phyloP scores from a whole-genome alignment of 1,139 yeast genomes.

The Saccharomyces hybrid region DNA sequence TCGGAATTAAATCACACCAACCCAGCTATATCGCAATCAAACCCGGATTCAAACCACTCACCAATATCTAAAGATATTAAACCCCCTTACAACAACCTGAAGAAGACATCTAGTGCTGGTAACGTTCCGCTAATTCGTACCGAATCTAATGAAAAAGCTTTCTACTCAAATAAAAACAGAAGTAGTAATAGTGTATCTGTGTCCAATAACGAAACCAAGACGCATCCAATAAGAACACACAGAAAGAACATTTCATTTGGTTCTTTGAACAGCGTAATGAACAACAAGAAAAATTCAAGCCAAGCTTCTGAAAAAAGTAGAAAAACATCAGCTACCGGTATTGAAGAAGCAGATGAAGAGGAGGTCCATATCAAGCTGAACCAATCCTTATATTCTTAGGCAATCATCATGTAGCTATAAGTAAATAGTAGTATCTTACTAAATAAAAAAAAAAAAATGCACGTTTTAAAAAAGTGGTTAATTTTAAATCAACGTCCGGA shows the following conservation, averaged over 20 bases:
- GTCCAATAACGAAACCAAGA: conserved; percentile 11
- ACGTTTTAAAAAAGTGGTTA: not conserved
- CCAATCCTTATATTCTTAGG: conserved; percentile 6
- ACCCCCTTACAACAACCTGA: conserved; percentile 7
- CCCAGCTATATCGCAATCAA: not conserved
- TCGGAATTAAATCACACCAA: conserved; percentile 9
- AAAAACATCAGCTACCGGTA: conserved; percentile 7
- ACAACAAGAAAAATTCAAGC: conserved; percentile 25
- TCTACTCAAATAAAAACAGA: conserved; percentile 18
- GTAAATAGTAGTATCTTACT: not conserved
- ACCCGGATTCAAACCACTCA: not conserved
- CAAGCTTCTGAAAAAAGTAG: conserved; percentile 8
- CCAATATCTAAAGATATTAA: conserved; percentile 5
- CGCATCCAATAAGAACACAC: conserved; percentile 27
- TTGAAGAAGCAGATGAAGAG: conserved; percentile 25
- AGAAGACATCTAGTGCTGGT: conserved; percentile 16
- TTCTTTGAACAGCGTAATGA: conserved; percentile 32
- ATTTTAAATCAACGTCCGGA: too few relatives aligned
- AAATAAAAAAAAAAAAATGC: not conserved
- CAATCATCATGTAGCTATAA: conserved; percentile 1
- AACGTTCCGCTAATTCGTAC: conserved; percentile 12
- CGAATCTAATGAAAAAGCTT: conserved; percentile 5
- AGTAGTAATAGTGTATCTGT: conserved; percentile 17
- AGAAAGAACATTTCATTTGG: conserved; percentile 31
- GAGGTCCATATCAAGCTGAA: conserved; percentile 8